Conservation (phyloP, 306 rosid genomes). For the Lathyrus tuberosus region DNA sequence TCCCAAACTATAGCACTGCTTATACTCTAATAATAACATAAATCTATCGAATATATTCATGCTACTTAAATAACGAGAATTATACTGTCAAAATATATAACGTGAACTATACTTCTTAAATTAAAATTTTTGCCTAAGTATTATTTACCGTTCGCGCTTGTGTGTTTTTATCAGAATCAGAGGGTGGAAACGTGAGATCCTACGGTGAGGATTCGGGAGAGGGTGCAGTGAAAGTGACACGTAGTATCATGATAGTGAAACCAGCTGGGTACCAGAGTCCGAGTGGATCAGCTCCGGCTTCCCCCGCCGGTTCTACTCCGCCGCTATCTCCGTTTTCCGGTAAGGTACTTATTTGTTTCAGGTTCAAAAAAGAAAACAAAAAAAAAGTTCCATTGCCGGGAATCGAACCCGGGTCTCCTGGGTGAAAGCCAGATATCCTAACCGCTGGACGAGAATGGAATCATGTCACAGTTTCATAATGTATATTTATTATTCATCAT, state of each 20-base stretch:
- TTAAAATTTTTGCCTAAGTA: no score
- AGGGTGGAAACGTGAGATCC: conserved; percentile 52
- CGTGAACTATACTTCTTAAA: no score
- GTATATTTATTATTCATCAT: neutral
- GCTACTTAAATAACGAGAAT: neutral
- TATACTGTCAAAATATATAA: neutral
- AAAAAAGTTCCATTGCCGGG: conserved; percentile 73
- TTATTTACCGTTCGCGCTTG: neutral
- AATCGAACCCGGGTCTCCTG: conserved; percentile 99
- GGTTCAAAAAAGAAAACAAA: no score
- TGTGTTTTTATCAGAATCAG: conserved; percentile 49
- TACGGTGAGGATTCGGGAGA: conserved; percentile 53
- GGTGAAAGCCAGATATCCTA: conserved; percentile 99
- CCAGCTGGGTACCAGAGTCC: conserved; percentile 73
- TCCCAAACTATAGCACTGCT: no score
- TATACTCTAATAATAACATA: neutral
- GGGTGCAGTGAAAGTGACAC: conserved; percentile 63
- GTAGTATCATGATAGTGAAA: conserved; percentile 88
- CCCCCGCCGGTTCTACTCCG: conserved; percentile 89
- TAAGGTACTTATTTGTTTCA: conserved; percentile 40
- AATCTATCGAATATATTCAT: neutral
- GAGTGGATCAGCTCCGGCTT: conserved; percentile 72
- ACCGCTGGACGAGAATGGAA: conserved; percentile 98
- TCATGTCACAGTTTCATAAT: no score
- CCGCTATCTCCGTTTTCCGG: conserved; percentile 90